A percentile compares a stretch with the other conserved stretches of the same genome.
These are phyloP conservation scores for Eimeria praecox DNA, from an alignment of 169 alveolate genomes.

Conservation along the genomic window DNA sequence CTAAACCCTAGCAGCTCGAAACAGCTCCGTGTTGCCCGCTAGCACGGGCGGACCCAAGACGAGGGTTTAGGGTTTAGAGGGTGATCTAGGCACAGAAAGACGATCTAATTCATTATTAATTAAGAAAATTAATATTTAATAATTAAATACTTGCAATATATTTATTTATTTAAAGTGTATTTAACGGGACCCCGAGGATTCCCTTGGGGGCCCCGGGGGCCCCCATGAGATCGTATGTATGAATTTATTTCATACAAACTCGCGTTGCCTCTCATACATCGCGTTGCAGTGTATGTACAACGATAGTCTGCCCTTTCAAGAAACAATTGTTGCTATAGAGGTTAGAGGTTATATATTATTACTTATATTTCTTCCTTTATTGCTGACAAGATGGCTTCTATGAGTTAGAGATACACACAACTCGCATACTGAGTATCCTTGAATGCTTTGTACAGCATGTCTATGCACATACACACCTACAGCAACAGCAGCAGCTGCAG, in stretches of 20 bases:
- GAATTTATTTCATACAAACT: too few relatives aligned
- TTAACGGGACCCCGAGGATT: neutral
- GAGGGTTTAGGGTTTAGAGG: neutral
- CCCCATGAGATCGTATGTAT: neutral
- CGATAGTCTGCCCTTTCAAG: neutral
- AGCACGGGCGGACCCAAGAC: neutral
- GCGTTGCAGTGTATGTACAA: neutral
- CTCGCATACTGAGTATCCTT: too few relatives aligned
- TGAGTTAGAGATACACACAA: too few relatives aligned
- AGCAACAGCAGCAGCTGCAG: neutral
- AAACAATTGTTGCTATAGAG: neutral
- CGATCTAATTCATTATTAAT: neutral
- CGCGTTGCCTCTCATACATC: neutral
- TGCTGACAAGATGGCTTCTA: too few relatives aligned
- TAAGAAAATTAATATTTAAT: too few relatives aligned
- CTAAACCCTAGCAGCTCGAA: neutral
- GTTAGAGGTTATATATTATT: too few relatives aligned
- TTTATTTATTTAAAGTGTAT: too few relatives aligned
- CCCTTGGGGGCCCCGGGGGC: neutral
- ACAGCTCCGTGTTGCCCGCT: neutral
- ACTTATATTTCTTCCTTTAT: too few relatives aligned
- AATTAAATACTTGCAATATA: neutral
- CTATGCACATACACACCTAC: neutral
- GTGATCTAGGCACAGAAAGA: neutral
- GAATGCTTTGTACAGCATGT: neutral